A percentile compares a stretch with the other conserved stretches of the same genome.
Evolutionary conservation across 176 grass and related monocot species (phyloP).

Genomic region (Miscanthus lutarioriparius): DNA sequence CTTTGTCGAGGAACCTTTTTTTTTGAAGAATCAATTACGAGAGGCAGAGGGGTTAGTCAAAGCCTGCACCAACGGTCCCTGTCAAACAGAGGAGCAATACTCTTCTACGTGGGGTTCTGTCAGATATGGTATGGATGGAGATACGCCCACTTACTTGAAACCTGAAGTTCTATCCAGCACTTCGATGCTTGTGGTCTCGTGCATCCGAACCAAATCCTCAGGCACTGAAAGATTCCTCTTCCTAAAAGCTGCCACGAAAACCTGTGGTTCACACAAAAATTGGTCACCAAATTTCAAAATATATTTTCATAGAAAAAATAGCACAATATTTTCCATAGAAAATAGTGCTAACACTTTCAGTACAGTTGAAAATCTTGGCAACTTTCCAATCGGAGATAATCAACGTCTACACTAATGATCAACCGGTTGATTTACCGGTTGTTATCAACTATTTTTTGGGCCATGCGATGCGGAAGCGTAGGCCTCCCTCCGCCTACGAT

Average conservation of each 20-base stretch:
- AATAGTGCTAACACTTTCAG: background rate
- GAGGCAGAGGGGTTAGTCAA: background rate
- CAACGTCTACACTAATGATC: background rate
- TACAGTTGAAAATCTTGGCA: background rate
- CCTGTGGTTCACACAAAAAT: background rate
- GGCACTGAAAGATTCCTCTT: background rate
- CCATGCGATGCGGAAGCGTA: too few relatives aligned
- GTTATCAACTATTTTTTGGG: too few relatives aligned
- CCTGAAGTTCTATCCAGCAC: background rate
- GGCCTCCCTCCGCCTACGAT: too few relatives aligned
- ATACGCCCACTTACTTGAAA: background rate
- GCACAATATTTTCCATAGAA: background rate
- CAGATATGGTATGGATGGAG: too few relatives aligned
- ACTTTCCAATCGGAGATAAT: background rate
- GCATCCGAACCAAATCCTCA: background rate
- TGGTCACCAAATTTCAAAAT: background rate
- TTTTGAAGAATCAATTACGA: too few relatives aligned
- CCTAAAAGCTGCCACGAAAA: background rate
- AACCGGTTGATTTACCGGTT: too few relatives aligned
- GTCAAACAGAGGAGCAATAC: too few relatives aligned
- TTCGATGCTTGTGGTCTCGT: background rate
- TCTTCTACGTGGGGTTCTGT: background rate
- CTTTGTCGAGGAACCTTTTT: constrained; percentile 44
- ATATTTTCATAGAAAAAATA: background rate
- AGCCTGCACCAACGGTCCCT: too few relatives aligned